phyloP scores from a whole-genome alignment of 2,329 filamentous ascomycete species.

The Monilinia vaccinii-corymbosi region DNA sequence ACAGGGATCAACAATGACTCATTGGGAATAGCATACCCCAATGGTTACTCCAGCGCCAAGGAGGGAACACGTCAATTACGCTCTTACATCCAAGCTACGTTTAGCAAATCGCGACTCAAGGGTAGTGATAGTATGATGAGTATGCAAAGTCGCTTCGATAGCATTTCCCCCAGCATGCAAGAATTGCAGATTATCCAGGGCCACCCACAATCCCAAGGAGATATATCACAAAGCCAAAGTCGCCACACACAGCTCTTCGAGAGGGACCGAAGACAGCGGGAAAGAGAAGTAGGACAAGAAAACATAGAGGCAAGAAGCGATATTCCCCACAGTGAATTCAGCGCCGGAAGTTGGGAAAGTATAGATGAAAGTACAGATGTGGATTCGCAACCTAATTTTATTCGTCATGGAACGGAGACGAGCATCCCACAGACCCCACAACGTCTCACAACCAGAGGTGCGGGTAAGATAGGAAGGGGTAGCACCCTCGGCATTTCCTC shows the following conservation, averaged over 20 bases:
- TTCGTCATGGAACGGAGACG: neutral
- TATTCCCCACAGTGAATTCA: neutral
- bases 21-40: conserved; percentile 19
- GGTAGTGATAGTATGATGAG: conserved; percentile 15
- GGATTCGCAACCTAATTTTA: conserved; percentile 9
- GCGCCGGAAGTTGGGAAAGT: conserved; percentile 5
- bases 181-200: neutral
- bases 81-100: conserved; percentile 18
- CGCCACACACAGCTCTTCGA: conserved; percentile 9
- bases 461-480: neutral
- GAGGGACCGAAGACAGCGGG: neutral
- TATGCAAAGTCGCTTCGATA: conserved; percentile 25
- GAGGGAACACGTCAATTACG: conserved; percentile 26
- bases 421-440: neutral
- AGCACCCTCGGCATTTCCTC: neutral
- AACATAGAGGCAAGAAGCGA: neutral
- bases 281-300: neutral
- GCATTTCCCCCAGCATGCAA: conserved; percentile 14
- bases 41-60: conserved; percentile 20
- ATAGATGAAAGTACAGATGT: neutral
- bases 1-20: conserved; percentile 13
- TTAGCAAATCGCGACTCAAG: conserved; percentile 13
- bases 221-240: neutral
- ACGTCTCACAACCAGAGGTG: neutral
- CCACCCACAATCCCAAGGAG: neutral